Conservation (phyloP, 164 flowering plant species). For the Echeveria elegans region DNA sequence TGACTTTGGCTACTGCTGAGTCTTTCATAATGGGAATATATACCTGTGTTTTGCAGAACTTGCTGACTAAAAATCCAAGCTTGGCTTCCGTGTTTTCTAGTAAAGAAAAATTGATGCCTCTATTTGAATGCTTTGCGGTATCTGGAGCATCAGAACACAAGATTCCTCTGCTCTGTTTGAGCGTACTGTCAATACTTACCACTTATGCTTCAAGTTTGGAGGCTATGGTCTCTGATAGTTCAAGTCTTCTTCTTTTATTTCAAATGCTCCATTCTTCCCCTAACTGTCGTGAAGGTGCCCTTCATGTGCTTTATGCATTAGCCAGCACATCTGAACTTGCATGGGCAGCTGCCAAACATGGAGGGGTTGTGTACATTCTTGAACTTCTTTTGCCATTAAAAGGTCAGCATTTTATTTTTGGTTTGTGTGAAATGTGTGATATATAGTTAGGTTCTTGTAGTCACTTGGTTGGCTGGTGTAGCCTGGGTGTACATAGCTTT, state of each 20-base stretch:
- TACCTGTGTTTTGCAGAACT: constrained; percentile 46
- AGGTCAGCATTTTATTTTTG: constrained; percentile 37
- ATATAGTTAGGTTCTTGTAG: no score
- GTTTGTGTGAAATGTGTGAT: constrained; percentile 1
- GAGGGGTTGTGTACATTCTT: constrained; percentile 96
- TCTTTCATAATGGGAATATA: background rate
- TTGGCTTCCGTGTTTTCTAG: constrained; percentile 80
- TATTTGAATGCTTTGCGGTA: constrained; percentile 89
- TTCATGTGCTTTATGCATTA: constrained; percentile 96
- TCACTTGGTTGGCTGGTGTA: background rate
- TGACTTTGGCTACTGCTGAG: background rate
- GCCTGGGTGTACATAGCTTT: background rate
- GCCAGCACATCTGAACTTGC: constrained; percentile 98
- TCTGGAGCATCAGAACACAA: constrained; percentile 57
- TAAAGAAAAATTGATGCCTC: constrained; percentile 85
- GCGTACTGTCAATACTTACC: constrained; percentile 81
- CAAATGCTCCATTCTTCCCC: constrained; percentile 93
- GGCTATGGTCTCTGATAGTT: constrained; percentile 96
- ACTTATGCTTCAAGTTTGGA: constrained; percentile 90
- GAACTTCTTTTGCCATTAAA: constrained; percentile 85
- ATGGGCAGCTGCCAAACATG: constrained; percentile 99
- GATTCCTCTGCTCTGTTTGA: constrained; percentile 81
- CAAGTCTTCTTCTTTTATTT: constrained; percentile 75
- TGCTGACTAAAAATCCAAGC: constrained; percentile 70
- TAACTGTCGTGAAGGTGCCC: constrained; percentile 86